phyloP scores from a whole-genome alignment of 2,329 filamentous ascomycete genomes.

The Epichloe sp. region DNA sequence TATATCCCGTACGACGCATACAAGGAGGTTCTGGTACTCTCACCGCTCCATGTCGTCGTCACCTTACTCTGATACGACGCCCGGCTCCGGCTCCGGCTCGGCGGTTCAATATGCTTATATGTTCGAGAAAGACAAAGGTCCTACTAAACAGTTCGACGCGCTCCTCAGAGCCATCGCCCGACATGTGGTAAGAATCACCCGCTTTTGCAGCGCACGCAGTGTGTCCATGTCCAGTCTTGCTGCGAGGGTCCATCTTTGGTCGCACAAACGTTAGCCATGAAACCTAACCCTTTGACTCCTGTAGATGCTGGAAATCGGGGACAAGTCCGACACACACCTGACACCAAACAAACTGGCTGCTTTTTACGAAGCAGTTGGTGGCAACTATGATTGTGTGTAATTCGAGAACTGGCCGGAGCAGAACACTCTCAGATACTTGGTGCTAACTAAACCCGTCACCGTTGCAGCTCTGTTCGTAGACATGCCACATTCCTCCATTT shows the following conservation, averaged over 20 bases:
- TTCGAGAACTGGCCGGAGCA: not conserved
- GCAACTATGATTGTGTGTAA: constrained; percentile 54
- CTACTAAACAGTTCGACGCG: constrained; percentile 53
- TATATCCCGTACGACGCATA: not conserved
- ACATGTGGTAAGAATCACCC: constrained; percentile 48
- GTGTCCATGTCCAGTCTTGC: not conserved
- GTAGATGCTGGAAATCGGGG: constrained; percentile 45
- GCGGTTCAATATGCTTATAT: constrained; percentile 47
- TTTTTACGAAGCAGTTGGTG: constrained; percentile 64
- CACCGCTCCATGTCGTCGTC: constrained; percentile 11
- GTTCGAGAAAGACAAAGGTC: constrained; percentile 53
- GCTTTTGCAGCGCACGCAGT: not conserved
- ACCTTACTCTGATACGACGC: constrained; percentile 12
- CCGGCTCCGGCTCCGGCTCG: constrained; percentile 13
- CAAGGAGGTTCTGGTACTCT: not conserved
- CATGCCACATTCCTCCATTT: constrained; percentile 60
- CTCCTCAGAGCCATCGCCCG: constrained; percentile 55
- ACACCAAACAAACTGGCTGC: constrained; percentile 59
- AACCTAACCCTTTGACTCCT: constrained; percentile 8
- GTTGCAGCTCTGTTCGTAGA: constrained; percentile 58
- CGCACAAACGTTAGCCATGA: not conserved
- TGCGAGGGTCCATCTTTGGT: not conserved
- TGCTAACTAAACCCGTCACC: constrained; percentile 1
- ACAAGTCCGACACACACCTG: constrained; percentile 37
- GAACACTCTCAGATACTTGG: not conserved